A percentile compares a stretch with the other conserved stretches of the same genome.
Evolutionary conservation across 2,329 filamentous ascomycete genomes (phyloP).

Genomic region (Colletotrichum sp.): DNA sequence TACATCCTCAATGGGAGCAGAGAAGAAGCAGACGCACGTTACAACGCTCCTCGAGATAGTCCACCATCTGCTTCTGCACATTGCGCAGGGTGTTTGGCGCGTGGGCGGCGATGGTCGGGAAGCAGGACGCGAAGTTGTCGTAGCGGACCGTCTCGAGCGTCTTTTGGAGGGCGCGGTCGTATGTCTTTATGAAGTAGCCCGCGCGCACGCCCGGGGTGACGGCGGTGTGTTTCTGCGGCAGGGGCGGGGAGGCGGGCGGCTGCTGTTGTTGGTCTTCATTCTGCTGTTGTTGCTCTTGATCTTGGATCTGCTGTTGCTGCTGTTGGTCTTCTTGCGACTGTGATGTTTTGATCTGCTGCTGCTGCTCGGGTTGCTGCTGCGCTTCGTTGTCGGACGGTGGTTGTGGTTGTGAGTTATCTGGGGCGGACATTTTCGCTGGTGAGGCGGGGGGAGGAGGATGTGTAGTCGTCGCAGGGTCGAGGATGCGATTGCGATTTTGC

Average conservation of each 20-base stretch:
- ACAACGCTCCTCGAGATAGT: conserved; percentile 58
- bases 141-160: conserved; percentile 50
- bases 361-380: not conserved
- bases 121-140: conserved; percentile 65
- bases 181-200: conserved; percentile 57
- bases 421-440: not conserved
- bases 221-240: conserved; percentile 46
- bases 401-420: not conserved
- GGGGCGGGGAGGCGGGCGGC: conserved; percentile 39
- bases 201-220: conserved; percentile 62
- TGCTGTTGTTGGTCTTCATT: not conserved
- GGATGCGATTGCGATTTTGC: not conserved
- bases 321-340: not conserved
- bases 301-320: not conserved
- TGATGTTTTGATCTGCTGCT: not conserved
- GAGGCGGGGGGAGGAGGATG: not conserved
- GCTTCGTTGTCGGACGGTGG: not conserved
- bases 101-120: conserved; percentile 60
- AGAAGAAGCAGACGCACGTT: conserved; percentile 39
- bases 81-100: conserved; percentile 56
- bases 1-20: not conserved
- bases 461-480: not conserved
- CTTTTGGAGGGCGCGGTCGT: conserved; percentile 50
- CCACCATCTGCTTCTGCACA: conserved; percentile 64
- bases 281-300: not conserved